A percentile compares a stretch with the other conserved stretches of the same genome.
phyloP scores from a whole-genome alignment of 1,284 basidiomycete genomes.

The Bjerkandera adusta region DNA sequence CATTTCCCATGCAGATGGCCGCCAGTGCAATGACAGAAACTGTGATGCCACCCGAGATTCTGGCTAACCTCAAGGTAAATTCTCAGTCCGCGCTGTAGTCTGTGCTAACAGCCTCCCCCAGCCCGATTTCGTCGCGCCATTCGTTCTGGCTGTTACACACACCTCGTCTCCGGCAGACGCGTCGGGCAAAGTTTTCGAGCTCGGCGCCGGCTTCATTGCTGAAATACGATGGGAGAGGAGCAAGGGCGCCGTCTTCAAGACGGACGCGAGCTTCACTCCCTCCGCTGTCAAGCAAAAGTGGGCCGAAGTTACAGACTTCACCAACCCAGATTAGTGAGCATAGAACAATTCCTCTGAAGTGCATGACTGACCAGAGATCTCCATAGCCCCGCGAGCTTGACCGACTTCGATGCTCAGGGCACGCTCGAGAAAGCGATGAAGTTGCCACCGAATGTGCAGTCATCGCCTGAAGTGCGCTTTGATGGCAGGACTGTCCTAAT shows the following conservation, averaged over 20 bases:
- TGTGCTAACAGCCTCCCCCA: constrained; percentile 26
- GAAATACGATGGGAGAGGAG: constrained; percentile 94
- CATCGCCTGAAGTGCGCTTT: constrained; percentile 73
- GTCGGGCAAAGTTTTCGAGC: constrained; percentile 88
- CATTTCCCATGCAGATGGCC: constrained; percentile 59
- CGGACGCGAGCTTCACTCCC: constrained; percentile 90
- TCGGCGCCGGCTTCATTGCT: constrained; percentile 92
- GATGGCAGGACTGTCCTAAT: constrained; percentile 92
- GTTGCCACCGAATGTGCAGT: constrained; percentile 73
- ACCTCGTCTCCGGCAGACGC: constrained; percentile 76
- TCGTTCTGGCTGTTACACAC: constrained; percentile 79
- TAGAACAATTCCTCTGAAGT: too few relatives aligned
- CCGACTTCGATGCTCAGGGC: constrained; percentile 69
- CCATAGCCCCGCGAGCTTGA: constrained; percentile 61
- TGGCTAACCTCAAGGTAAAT: constrained; percentile 79
- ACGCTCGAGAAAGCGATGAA: constrained; percentile 70
- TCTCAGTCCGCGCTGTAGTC: constrained; percentile 2
- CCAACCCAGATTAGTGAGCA: constrained; percentile 69
- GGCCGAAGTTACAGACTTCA: constrained; percentile 83
- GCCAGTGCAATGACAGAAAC: constrained; percentile 95
- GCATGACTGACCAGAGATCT: neutral
- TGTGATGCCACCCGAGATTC: constrained; percentile 96
- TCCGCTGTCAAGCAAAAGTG: constrained; percentile 89
- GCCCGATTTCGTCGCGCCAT: constrained; percentile 93
- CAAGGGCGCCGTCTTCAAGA: constrained; percentile 86